Percentiles rank a stretch among this genome's conserved stretches.
Conservation (phyloP, 164 flowering plant genomes). For the Stephania yunnanensis region DNA sequence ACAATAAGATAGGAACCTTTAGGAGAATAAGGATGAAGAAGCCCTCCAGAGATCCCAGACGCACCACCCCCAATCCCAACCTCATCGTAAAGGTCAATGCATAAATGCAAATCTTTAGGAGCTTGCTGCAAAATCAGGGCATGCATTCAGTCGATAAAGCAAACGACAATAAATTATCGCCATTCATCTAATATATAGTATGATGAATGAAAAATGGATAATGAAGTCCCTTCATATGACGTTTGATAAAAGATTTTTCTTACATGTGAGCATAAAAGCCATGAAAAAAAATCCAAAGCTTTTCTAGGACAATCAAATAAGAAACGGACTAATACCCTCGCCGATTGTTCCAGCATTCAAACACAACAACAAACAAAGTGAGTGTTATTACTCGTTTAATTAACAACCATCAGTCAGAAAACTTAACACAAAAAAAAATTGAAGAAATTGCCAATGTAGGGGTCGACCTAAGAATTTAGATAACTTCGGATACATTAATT, state of each 20-base stretch:
- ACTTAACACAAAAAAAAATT: too few relatives aligned
- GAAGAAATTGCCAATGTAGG: too few relatives aligned
- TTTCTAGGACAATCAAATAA: too few relatives aligned
- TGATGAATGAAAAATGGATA: not conserved
- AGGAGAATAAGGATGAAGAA: slow-evolving; percentile 93
- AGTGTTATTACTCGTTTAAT: too few relatives aligned
- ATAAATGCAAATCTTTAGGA: slow-evolving; percentile 36
- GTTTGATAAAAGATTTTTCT: not conserved
- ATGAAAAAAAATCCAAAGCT: not conserved
- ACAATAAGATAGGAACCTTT: slow-evolving; percentile 47
- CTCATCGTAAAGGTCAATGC: slow-evolving; percentile 80
- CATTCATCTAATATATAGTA: too few relatives aligned
- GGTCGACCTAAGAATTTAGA: too few relatives aligned
- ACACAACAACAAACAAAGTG: too few relatives aligned
- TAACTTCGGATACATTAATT: too few relatives aligned
- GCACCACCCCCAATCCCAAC: slow-evolving; percentile 94
- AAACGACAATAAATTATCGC: not conserved
- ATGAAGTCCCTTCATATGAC: not conserved
- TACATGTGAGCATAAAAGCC: not conserved
- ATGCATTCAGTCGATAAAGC: not conserved
- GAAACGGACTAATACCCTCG: too few relatives aligned
- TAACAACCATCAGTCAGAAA: too few relatives aligned
- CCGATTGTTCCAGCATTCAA: too few relatives aligned
- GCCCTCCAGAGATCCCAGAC: slow-evolving; percentile 94
- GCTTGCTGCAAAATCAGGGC: slow-evolving; percentile 43